Base-by-base conservation (phyloP, 306 rosid genomes). In the Carpinus fangiana region DNA sequence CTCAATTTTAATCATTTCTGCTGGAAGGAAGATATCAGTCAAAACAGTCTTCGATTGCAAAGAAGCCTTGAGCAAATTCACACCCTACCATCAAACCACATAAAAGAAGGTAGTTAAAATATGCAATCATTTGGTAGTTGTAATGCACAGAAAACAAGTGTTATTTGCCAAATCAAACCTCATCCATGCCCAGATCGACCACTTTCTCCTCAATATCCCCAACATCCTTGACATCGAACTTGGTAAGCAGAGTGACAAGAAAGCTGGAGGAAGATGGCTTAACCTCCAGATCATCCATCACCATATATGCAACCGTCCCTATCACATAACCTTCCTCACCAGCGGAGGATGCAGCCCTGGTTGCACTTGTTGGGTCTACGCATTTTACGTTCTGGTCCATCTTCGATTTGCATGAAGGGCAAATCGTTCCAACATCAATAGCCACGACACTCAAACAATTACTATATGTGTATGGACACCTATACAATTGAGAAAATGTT, bases 251-350 rank as follows among this genome's bases (percentile, higher is more conserved):
- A 0, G 82, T 2, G 4, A 82, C 45, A 11, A 61, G 5, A 0
- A 74, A 66, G 0, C 68, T 69, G 4, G 82, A 36, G 0, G 90
- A 83, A 61, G 76, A 48, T 0, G 88, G 84, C 20, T 68, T 68
- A n/a, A 84, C 83, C 16, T 18, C 81, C 12, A 88, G 70, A 59
- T 85, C 89, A 76, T 85, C 87, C 82, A 71, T 88, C 23, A 83
- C 84, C 82, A 79, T 88, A 38, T 85, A 85, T 0, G 87, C 82
- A 4, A 78, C 82, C 0, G 77, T 72, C 9, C 67, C 85, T 68
- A 78, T 82, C 31, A 84, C 89, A 54, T 73, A 88, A 0, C 91
- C 87, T 38, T 20, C 48, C 17, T 18, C 59, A 9, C 54, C 3
- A 7, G 43, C 3, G 55, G 14, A 8, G 0, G 12, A 60, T 0